These are phyloP conservation scores for Yamadazyma trypodendri DNA, from an alignment of 1,139 yeast genomes.

Conservation along the genomic window DNA sequence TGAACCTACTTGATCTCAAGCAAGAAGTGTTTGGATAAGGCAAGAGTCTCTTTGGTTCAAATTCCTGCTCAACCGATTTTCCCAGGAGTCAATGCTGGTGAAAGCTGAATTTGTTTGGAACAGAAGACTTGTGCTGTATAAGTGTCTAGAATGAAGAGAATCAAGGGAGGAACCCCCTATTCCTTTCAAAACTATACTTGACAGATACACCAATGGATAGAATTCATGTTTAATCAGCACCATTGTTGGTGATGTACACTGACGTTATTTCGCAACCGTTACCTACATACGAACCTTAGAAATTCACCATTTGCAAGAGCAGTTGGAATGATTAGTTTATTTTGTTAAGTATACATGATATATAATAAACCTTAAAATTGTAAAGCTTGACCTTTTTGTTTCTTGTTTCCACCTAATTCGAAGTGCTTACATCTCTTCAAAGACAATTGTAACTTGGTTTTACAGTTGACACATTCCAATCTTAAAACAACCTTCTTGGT, in stretches of 20 bases:
- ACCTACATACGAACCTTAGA: too few species aligned
- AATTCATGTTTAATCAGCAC: too few species aligned
- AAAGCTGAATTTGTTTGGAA: slow-evolving; percentile 8
- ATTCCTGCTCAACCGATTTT: slow-evolving; percentile 40
- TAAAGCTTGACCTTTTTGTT: slow-evolving; percentile 99
- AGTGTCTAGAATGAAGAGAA: too few species aligned
- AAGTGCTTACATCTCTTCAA: slow-evolving; percentile 99
- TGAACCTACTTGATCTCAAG: slow-evolving; percentile 34
- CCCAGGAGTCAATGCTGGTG: slow-evolving; percentile 29
- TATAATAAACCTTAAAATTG: slow-evolving; percentile 63
- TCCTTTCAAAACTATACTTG: too few species aligned
- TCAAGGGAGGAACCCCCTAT: too few species aligned
- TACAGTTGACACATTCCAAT: slow-evolving; percentile 98
- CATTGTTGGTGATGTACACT: too few species aligned
- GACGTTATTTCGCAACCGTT: too few species aligned
- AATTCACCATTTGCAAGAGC: too few species aligned
- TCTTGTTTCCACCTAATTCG: slow-evolving; percentile 99
- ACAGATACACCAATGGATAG: too few species aligned
- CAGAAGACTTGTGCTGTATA: too few species aligned
- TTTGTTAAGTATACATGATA: slow-evolving; percentile 18
- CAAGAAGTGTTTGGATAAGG: slow-evolving; percentile 31
- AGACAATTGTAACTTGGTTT: slow-evolving; percentile 97
- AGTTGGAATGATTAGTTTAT: slow-evolving; percentile 8
- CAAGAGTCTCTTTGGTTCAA: slow-evolving; percentile 42
- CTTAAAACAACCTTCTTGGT: slow-evolving; percentile 99